phyloP scores from a whole-genome alignment of 768 basidiomycete genomes.

The Filobasidium floriforme region DNA sequence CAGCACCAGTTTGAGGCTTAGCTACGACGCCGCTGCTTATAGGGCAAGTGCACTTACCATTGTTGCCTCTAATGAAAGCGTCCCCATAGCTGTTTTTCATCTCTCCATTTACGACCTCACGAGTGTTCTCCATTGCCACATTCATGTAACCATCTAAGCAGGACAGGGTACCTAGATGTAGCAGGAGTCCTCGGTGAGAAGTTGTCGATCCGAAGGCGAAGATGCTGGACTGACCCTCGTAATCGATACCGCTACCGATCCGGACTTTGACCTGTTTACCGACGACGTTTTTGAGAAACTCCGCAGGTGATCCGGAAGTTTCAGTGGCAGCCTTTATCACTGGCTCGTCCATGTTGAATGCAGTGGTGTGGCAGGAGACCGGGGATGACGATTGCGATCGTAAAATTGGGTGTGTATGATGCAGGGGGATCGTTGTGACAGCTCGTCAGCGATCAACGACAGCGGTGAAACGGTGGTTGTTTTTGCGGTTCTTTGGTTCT shows the following conservation, averaged over 20 bases:
- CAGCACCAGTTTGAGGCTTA: neutral
- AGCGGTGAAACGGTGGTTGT: too few species aligned
- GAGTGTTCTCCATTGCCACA: slow-evolving; percentile 92
- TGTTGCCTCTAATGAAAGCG: slow-evolving; percentile 63
- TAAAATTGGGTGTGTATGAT: neutral
- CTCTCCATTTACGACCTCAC: slow-evolving; percentile 83
- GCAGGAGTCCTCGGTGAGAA: too few species aligned
- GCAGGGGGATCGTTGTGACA: too few species aligned
- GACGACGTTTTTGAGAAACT: slow-evolving; percentile 89
- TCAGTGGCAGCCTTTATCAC: slow-evolving; percentile 20
- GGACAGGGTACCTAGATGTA: slow-evolving; percentile 68
- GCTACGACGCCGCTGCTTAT: neutral
- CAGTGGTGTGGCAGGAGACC: neutral
- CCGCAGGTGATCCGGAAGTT: slow-evolving; percentile 70
- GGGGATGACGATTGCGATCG: neutral
- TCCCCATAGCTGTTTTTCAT: slow-evolving; percentile 88
- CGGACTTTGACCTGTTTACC: slow-evolving; percentile 92
- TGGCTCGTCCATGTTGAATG: slow-evolving; percentile 31
- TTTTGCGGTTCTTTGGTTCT: too few species aligned
- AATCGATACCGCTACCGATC: slow-evolving; percentile 85
- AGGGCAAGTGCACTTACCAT: slow-evolving; percentile 25
- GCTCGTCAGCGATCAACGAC: neutral
- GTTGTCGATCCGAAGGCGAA: too few species aligned
- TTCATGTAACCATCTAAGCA: slow-evolving; percentile 99
- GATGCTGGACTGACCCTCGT: slow-evolving; percentile 58